These are phyloP conservation scores for Ciborinia camelliae DNA, from an alignment of 2,329 filamentous ascomycete species.

Conservation along the genomic window DNA sequence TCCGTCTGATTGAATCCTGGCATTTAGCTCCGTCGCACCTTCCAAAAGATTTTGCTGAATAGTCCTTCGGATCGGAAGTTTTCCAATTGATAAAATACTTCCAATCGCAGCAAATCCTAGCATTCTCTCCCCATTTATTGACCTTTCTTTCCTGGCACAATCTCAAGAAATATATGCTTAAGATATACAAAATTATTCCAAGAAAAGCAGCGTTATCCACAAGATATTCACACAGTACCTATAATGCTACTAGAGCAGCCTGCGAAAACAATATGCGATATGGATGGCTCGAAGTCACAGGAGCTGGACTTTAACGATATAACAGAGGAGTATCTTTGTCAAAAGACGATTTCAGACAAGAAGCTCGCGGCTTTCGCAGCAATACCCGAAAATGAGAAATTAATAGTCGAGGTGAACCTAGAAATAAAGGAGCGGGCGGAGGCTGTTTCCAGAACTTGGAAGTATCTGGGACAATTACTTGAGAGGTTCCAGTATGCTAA, in stretches of 20 bases:
- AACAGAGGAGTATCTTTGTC: not conserved
- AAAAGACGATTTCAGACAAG: not conserved
- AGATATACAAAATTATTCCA: not conserved
- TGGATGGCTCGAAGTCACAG: not conserved
- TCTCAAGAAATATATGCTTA: too few relatives aligned
- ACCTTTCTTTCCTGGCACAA: not conserved
- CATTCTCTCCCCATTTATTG: not conserved
- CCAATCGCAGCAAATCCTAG: not conserved
- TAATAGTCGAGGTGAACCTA: not conserved
- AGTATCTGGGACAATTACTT: not conserved
- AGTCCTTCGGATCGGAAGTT: not conserved
- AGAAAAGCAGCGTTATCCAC: not conserved
- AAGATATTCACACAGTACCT: not conserved
- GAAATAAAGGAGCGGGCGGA: not conserved
- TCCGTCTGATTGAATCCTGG: not conserved
- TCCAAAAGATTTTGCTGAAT: too few relatives aligned
- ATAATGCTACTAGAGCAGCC: not conserved
- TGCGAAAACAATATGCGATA: not conserved
- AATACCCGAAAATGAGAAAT: not conserved
- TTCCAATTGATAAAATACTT: not conserved
- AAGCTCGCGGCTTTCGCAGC: not conserved
- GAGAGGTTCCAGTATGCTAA: too few relatives aligned
- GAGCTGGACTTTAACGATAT: not conserved
- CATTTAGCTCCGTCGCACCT: not conserved
- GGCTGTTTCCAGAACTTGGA: not conserved